These are phyloP conservation scores for Botrytis porri DNA, from an alignment of 2,329 filamentous ascomycete genomes.

Conservation along the genomic window DNA sequence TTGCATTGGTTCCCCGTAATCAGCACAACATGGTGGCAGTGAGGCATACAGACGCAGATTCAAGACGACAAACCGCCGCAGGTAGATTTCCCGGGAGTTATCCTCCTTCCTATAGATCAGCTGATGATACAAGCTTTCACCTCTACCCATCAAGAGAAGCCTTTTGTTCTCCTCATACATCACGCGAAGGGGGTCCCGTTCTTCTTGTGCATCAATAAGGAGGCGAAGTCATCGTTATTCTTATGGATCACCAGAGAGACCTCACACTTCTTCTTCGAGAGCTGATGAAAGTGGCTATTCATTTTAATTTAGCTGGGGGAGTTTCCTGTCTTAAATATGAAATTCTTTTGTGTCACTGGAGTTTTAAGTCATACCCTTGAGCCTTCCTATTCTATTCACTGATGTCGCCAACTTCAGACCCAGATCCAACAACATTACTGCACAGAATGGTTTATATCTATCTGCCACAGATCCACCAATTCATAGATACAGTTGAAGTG, in stretches of 20 bases:
- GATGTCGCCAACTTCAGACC: no score
- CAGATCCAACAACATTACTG: no score
- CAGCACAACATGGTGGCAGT: background rate
- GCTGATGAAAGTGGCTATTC: background rate
- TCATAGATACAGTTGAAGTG: no score
- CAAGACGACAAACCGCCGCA: background rate
- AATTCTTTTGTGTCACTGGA: no score
- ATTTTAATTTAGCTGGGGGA: background rate
- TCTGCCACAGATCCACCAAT: no score
- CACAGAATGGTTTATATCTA: no score
- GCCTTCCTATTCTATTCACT: no score
- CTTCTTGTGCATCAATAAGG: background rate
- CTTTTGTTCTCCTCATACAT: background rate
- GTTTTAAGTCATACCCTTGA: no score
- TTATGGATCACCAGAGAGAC: background rate
- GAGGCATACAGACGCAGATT: background rate
- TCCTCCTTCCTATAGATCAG: background rate
- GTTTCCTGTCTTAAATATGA: background rate
- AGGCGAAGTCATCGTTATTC: background rate
- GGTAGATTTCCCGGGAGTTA: background rate
- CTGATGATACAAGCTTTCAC: fast-evolving
- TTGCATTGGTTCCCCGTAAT: fast-evolving
- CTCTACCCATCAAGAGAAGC: background rate
- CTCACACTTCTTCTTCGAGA: background rate
- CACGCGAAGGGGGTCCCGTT: background rate